phyloP scores from a whole-genome alignment of 306 rosid genomes.

The Amphicarpaea edgeworthii region DNA sequence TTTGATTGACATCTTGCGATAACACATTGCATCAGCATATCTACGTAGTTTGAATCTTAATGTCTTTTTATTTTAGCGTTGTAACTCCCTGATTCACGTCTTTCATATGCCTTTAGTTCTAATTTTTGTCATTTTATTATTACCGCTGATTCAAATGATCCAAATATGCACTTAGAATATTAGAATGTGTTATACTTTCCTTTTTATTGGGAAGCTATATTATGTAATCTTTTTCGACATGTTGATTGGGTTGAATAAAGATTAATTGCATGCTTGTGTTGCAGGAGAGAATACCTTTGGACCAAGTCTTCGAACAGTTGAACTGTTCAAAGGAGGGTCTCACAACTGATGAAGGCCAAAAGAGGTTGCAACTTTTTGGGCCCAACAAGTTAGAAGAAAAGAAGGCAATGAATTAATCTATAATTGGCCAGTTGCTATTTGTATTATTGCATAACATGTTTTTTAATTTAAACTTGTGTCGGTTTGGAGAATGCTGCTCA shows the following conservation, averaged over 20 bases:
- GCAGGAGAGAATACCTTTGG: constrained; percentile 73
- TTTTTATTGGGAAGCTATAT: not conserved
- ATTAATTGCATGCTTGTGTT: not conserved
- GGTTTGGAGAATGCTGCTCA: not conserved
- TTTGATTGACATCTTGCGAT: not conserved
- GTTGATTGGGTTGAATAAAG: not conserved
- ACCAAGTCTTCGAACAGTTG: constrained; percentile 70
- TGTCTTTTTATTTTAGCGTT: too few relatives aligned
- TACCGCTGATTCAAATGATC: too few relatives aligned
- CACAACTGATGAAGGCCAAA: constrained; percentile 65
- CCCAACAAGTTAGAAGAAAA: constrained; percentile 82
- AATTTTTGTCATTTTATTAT: too few relatives aligned
- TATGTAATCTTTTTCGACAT: not conserved
- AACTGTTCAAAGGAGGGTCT: constrained; percentile 70
- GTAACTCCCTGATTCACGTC: too few relatives aligned
- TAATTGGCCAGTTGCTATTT: not conserved
- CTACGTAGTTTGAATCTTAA: not conserved
- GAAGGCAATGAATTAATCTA: constrained; percentile 50
- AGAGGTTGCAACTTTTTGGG: constrained; percentile 69
- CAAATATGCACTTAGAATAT: too few relatives aligned
- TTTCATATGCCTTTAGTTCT: too few relatives aligned
- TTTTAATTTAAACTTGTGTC: not conserved
- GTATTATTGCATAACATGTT: not conserved
- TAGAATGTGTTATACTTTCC: not conserved
- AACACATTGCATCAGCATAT: not conserved